Evolutionary conservation across 495 filamentous ascomycete species (phyloP).

Genomic region (Tuber calosporum): DNA sequence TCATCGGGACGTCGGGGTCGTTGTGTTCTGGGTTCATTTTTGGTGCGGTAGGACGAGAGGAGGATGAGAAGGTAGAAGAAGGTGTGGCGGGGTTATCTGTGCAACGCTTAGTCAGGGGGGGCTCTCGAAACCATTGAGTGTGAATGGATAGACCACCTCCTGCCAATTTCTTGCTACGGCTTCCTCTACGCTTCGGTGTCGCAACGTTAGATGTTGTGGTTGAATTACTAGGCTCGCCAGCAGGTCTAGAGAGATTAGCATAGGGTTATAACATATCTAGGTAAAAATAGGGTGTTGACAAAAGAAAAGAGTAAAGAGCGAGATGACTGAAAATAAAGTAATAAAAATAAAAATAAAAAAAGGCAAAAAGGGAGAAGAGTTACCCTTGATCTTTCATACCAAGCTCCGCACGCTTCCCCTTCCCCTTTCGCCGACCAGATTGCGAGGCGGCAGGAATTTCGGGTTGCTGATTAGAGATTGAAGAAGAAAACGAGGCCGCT

Average conservation of each 20-base stretch:
- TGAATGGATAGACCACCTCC: slow-evolving; percentile 11
- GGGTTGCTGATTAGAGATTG: slow-evolving; percentile 21
- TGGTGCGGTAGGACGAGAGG: slow-evolving; percentile 29
- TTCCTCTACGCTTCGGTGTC: slow-evolving; percentile 36
- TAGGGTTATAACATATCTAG: not conserved
- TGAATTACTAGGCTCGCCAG: slow-evolving; percentile 28
- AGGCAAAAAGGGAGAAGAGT: slow-evolving; percentile 44
- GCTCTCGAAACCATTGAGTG: not conserved
- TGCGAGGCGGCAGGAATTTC: slow-evolving; percentile 12
- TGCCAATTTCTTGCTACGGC: slow-evolving; percentile 32
- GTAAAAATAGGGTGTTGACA: not conserved
- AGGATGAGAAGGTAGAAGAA: slow-evolving; percentile 22
- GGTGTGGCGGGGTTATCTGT: slow-evolving; percentile 35
- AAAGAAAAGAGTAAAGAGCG: not conserved
- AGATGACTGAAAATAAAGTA: not conserved
- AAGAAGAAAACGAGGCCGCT: slow-evolving; percentile 24
- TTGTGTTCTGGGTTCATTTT: slow-evolving; percentile 45
- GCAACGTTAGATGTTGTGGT: slow-evolving; percentile 16
- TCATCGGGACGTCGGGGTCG: slow-evolving; percentile 51
- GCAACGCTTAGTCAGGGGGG: slow-evolving; percentile 33
- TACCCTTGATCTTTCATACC: slow-evolving; percentile 65
- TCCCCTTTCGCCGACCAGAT: slow-evolving; percentile 48
- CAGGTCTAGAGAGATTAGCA: slow-evolving; percentile 10
- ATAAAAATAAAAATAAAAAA: not conserved
- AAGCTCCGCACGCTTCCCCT: slow-evolving; percentile 49